These are phyloP conservation scores for Tetracentron sinense DNA, from an alignment of 164 flowering plant species.

Conservation along the genomic window DNA sequence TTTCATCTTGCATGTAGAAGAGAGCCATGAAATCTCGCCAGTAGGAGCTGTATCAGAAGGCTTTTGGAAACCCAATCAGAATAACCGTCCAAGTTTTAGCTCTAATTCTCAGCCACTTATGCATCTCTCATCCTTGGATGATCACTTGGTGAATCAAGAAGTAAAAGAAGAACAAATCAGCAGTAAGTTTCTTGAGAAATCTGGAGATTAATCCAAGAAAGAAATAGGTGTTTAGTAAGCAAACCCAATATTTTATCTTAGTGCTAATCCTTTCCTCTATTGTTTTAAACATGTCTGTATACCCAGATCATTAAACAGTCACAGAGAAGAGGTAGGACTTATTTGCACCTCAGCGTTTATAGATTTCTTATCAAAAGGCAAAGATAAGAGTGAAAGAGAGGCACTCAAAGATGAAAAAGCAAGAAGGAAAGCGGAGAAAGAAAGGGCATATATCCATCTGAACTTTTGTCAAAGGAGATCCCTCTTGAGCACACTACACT, in stretches of 20 bases:
- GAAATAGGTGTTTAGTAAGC: slow-evolving; percentile 8
- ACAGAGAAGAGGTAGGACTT: slow-evolving; percentile 4
- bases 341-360: slow-evolving; percentile 9
- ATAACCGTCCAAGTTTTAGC: too few species aligned
- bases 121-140: too few species aligned
- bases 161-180: too few species aligned
- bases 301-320: neutral
- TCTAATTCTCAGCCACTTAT: too few species aligned
- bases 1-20: neutral
- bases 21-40: neutral
- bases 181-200: too few species aligned
- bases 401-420: too few species aligned
- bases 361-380: slow-evolving; percentile 29
- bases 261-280: neutral
- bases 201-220: too few species aligned
- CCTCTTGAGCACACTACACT: slow-evolving; percentile 11
- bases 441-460: slow-evolving; percentile 12
- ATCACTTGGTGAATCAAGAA: too few species aligned
- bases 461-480: slow-evolving; percentile 15
- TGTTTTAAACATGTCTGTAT: neutral
- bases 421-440: slow-evolving; percentile 10
- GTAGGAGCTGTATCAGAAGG: too few species aligned
- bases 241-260: neutral
- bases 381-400: slow-evolving; percentile 6
- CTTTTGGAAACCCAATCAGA: too few species aligned